Evolutionary conservation across 2,329 filamentous ascomycete species (phyloP), one percentile per base, ranked within the genome.

Genomic region (Plenodomus biglobosus): DNA sequence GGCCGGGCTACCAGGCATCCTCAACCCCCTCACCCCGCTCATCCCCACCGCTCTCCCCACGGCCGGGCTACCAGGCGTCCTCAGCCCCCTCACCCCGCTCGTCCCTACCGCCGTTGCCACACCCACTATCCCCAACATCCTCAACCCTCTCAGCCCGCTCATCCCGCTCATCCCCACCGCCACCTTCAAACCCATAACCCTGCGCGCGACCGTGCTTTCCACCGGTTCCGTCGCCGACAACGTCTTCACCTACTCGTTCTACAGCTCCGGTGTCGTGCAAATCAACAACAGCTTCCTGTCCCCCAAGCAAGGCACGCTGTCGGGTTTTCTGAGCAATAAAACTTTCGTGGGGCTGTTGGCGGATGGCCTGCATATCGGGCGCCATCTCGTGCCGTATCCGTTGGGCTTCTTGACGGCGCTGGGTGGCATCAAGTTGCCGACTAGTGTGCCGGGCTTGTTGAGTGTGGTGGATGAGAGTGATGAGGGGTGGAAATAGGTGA

Each of bases 351-450:
- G 55, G 35, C 38, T 55, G 45, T 58, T 53, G 34, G 19, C 37
- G 17, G 55, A 58, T 32, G 55, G 55, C n/a, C 32, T 58, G 41
- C 55, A 56, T 16, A 58, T 58, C 40, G 55, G 55, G 15, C 40
- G 38, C 18, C 44, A 58, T 42, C 10, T 53, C n/a, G 44, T 58
- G 43, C 50, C 55, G 34, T 58, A 50, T 41, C 55, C 55, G 17
- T 1, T 32, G 7, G 36, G 21, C 8, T 58, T 46, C 42, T 15
- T 53, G 16, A 36, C 39, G 18, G 16, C 16, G 16, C 15, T 37
- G 35, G 35, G 16, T 18, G 35, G 35, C 8, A 37, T 37, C 15
- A 10, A 18, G 16, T 20, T 37, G 16, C 35, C 35, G 11, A 15
- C 11, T 32, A 15, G 8, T 32, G 8, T 32, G 27, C 27, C 27